Evolutionary conservation across 805 yeast genomes (phyloP).

Genomic region (Candida railenensis): DNA sequence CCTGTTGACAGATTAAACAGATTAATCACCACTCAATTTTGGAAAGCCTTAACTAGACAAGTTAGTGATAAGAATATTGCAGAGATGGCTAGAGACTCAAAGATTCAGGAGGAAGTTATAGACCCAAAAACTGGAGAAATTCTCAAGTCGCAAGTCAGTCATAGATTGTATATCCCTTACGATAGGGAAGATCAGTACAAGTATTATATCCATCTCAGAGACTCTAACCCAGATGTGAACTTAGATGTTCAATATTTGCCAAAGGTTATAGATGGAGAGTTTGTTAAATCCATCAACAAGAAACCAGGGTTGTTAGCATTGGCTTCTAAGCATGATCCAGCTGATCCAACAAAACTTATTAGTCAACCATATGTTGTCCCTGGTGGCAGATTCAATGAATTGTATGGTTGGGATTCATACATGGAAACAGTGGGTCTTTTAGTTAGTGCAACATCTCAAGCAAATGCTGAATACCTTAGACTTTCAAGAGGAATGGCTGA

Average conservation of each 20-base stretch:
- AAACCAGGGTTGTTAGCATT: slow-evolving; percentile 85
- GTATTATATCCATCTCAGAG: slow-evolving; percentile 57
- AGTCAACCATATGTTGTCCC: slow-evolving; percentile 92
- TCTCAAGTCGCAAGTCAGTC: slow-evolving; percentile 49
- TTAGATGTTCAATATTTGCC: slow-evolving; percentile 82
- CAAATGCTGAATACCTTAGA: slow-evolving; percentile 47
- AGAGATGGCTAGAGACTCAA: slow-evolving; percentile 75
- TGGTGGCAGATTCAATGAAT: slow-evolving; percentile 95
- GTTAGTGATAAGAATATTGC: slow-evolving; percentile 61
- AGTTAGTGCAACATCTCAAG: slow-evolving; percentile 42
- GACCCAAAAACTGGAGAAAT: slow-evolving; percentile 29
- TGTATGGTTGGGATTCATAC: slow-evolving; percentile 98
- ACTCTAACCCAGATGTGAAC: slow-evolving; percentile 50
- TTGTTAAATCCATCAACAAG: slow-evolving; percentile 70
- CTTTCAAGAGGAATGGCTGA: slow-evolving; percentile 89
- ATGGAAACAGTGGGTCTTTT: slow-evolving; percentile 85
- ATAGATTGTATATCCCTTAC: slow-evolving; percentile 76
- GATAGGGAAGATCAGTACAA: slow-evolving; percentile 69
- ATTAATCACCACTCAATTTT: slow-evolving; percentile 71
- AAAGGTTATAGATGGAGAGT: slow-evolving; percentile 69
- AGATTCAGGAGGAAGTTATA: slow-evolving; percentile 53
- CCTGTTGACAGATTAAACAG: slow-evolving; percentile 79
- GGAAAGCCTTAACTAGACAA: slow-evolving; percentile 75
- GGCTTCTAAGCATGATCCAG: slow-evolving; percentile 63
- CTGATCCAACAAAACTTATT: slow-evolving; percentile 48